phyloP scores from a whole-genome alignment of 768 basidiomycete species.

The Leccinum barrowsii region DNA sequence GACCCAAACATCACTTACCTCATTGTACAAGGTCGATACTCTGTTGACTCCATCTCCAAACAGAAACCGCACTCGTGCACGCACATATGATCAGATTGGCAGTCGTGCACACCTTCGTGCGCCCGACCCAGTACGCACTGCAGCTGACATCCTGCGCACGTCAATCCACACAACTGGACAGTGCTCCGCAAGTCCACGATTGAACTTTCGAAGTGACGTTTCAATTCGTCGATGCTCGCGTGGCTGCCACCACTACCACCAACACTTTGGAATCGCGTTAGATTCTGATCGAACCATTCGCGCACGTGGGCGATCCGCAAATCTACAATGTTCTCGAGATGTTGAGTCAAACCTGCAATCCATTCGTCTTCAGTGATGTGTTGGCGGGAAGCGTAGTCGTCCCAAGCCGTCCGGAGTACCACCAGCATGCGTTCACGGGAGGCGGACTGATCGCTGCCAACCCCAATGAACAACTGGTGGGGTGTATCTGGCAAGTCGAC shows the following conservation, averaged over 20 bases:
- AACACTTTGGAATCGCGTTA: constrained; percentile 40
- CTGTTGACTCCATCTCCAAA: constrained; percentile 26
- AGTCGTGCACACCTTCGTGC: constrained; percentile 49
- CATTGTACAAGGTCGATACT: constrained; percentile 40
- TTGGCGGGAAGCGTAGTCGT: constrained; percentile 18
- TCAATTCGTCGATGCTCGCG: constrained; percentile 43
- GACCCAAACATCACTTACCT: constrained; percentile 35
- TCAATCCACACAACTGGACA: constrained; percentile 46
- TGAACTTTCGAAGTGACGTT: constrained; percentile 39
- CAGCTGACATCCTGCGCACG: constrained; percentile 48
- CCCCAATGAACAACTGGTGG: constrained; percentile 33
- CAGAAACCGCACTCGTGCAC: constrained; percentile 41
- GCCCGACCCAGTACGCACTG: constrained; percentile 43
- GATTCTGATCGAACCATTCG: constrained; percentile 50
- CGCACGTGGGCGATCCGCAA: constrained; percentile 45
- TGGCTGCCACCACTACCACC: constrained; percentile 18
- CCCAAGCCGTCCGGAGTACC: constrained; percentile 19
- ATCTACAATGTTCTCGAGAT: constrained; percentile 40
- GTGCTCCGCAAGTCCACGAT: constrained; percentile 44
- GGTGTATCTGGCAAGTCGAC: constrained; percentile 39
- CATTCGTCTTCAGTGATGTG: constrained; percentile 31
- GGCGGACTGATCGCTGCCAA: constrained; percentile 11
- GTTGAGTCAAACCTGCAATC: constrained; percentile 34
- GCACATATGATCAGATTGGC: constrained; percentile 49
- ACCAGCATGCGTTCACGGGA: constrained; percentile 15